Percentiles rank a stretch among this genome's conserved stretches.
phyloP scores from a whole-genome alignment of 257 asterid genomes.

The Solanum arcanum region DNA sequence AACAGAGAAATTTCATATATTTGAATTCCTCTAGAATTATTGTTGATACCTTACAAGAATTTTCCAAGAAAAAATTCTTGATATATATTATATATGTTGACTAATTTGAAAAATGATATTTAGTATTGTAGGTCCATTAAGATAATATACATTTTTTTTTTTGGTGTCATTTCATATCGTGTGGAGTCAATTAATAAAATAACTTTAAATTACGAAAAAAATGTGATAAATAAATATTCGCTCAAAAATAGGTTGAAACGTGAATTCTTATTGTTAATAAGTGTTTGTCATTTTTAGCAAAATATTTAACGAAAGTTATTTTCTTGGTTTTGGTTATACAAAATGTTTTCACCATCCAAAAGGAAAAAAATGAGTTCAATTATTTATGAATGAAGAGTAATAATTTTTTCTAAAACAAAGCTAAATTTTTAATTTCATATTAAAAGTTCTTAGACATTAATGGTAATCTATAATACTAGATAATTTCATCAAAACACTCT shows the following conservation, averaged over 20 bases:
- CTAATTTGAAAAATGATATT: not conserved
- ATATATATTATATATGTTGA: not conserved
- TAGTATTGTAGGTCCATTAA: not conserved
- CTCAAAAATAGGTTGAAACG: not conserved
- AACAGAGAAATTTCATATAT: not conserved
- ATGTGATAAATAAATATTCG: not conserved
- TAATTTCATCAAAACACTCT: too few species aligned
- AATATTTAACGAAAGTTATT: not conserved
- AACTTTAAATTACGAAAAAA: too few species aligned
- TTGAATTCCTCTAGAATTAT: not conserved
- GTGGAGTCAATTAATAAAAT: rapidly evolving
- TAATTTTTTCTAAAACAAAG: too few species aligned
- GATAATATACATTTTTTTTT: not conserved
- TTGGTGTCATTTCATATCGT: not conserved
- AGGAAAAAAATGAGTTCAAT: not conserved
- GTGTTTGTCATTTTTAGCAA: not conserved
- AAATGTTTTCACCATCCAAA: not conserved
- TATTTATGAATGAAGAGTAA: not conserved
- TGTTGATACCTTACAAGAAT: not conserved
- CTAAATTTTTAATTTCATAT: too few species aligned
- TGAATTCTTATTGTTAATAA: not conserved
- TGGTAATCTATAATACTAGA: too few species aligned
- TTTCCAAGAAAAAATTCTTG: not conserved
- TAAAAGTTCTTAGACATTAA: not conserved
- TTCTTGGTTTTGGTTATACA: not conserved